Base-by-base conservation (phyloP, 345 rosid species). In the Carallia brachiata region DNA sequence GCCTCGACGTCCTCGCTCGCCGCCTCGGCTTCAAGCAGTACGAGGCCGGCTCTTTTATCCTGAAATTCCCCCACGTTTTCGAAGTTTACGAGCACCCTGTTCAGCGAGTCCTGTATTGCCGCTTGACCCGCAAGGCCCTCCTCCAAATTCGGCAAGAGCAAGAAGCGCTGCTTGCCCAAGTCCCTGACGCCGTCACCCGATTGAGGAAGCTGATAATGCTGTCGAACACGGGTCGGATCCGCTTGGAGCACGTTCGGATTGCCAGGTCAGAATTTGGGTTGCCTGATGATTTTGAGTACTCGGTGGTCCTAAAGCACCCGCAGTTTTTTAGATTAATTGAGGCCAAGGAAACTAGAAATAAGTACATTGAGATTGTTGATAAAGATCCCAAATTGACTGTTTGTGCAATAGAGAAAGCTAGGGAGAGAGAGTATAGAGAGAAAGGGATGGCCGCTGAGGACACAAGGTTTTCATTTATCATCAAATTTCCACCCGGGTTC, bases 41-140 rank as follows among this genome's bases (percentile, higher is more conserved):
- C 81, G 96, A 90, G 61, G 90, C 96, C 0, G 91, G 89, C 0
- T 83, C 89, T 10, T 92, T 86, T 77, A 66, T 91, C 58, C 92
- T 94, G 73, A 94, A 91, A 70, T 91, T 84, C 81, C 97, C 97
- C 19, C 93, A 88, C 73, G 86, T 90, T 1, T 94, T 91, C 70
- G 90, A 89, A 52, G 77, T 94, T 6, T 94, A 86, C 62, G 98
- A 94, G 80, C 99, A 95, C 83, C 99, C 97, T 0, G 97, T 92
- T 65, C 97, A 89, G 50, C 74, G 97, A 32, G 81, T 90, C 56
- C 85, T 95, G 62, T 95, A 84, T 62, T 87, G 96, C 65, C 83
- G 97, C 10, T 73, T 90, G 58, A 84, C 93, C 53, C 85, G 89
- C 7, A 90, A 84, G 55, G 89, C 93, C 9, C 19, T 87, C 56